phyloP scores from a whole-genome alignment of 495 filamentous ascomycete species.

The Hypomontagnella monticulosa region DNA sequence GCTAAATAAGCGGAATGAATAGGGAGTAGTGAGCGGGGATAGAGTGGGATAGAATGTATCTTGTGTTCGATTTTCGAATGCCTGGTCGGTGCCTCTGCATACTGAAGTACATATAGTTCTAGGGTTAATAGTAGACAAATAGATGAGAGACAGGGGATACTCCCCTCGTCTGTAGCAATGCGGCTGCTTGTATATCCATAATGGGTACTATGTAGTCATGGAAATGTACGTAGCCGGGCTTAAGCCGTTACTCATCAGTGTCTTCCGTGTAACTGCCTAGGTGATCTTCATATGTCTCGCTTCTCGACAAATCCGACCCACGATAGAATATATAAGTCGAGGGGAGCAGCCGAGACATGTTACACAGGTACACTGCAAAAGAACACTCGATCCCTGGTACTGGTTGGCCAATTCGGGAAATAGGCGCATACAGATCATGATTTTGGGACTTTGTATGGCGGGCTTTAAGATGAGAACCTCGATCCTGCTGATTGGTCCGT shows the following conservation, averaged over 20 bases:
- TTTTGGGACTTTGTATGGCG: slow-evolving; percentile 2
- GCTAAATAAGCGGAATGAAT: slow-evolving; percentile 34
- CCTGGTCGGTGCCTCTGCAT: neutral
- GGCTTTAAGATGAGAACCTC: slow-evolving; percentile 1
- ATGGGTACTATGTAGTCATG: no score
- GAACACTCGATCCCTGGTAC: slow-evolving; percentile 6
- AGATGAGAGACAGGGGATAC: no score
- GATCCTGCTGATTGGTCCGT: slow-evolving; percentile 7
- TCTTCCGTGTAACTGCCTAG: neutral
- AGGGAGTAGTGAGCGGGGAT: slow-evolving; percentile 13
- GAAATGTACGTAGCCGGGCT: no score
- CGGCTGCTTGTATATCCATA: no score
- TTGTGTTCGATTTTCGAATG: no score
- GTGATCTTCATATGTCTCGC: slow-evolving; percentile 5
- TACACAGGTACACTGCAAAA: slow-evolving; percentile 16
- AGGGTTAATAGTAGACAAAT: neutral
- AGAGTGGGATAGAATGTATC: neutral
- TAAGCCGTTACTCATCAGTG: no score
- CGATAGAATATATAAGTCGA: neutral
- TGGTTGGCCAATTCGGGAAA: slow-evolving; percentile 22
- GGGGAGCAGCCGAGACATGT: slow-evolving; percentile 9
- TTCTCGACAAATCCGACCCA: slow-evolving; percentile 7
- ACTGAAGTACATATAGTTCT: neutral
- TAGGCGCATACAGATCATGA: slow-evolving; percentile 18
- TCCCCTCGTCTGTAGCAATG: no score